phyloP scores from a whole-genome alignment of 2,329 filamentous ascomycete genomes.

The Botrytis aclada region DNA sequence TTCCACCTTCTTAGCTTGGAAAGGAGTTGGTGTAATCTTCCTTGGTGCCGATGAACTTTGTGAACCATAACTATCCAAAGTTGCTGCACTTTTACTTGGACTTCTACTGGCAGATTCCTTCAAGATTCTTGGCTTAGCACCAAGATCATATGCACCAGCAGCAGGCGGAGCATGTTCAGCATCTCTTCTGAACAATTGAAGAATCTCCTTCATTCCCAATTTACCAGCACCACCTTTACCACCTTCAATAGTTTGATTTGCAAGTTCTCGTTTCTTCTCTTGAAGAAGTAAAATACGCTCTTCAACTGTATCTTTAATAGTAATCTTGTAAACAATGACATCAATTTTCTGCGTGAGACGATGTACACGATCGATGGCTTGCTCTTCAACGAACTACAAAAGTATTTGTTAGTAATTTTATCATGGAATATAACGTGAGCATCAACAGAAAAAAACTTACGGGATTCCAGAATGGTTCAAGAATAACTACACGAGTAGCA shows the following conservation, averaged over 20 bases:
- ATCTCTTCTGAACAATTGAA: constrained; percentile 67
- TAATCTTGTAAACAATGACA: constrained; percentile 93
- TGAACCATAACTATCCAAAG: constrained; percentile 16
- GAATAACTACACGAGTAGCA: constrained; percentile 86
- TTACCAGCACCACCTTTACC: constrained; percentile 73
- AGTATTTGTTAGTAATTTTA: constrained; percentile 21
- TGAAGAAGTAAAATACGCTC: constrained; percentile 93
- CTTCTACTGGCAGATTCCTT: constrained; percentile 27
- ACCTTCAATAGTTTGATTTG: constrained; percentile 86
- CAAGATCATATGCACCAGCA: constrained; percentile 28
- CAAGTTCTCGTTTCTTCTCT: constrained; percentile 86
- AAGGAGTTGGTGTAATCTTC: constrained; percentile 27
- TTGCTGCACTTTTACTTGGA: constrained; percentile 5
- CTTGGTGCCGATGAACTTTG: constrained; percentile 20
- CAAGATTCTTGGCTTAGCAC: constrained; percentile 34
- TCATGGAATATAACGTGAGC: background rate
- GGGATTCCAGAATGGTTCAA: constrained; percentile 99
- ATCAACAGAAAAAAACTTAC: constrained; percentile 22
- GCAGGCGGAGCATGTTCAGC: constrained; percentile 33
- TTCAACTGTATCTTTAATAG: constrained; percentile 82
- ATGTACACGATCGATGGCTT: constrained; percentile 97
- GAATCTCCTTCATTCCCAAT: constrained; percentile 87
- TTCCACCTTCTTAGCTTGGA: constrained; percentile 24
- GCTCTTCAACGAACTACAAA: constrained; percentile 88
- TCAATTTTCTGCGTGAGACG: constrained; percentile 96